Conservation (phyloP, 495 filamentous ascomycete species). For the Penicillium pulvis region DNA sequence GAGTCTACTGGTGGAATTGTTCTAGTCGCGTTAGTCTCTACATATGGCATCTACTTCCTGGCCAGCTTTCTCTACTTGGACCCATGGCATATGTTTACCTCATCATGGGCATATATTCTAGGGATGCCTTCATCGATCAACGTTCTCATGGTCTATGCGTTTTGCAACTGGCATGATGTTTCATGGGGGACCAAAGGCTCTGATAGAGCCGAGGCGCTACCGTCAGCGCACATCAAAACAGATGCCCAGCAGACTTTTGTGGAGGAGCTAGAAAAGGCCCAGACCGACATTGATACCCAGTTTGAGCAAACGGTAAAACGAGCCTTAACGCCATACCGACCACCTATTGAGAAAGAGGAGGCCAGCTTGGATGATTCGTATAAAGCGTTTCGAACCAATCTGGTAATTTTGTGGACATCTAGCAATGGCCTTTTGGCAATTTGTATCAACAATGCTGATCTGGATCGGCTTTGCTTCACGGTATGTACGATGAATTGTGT, state of each 20-base stretch:
- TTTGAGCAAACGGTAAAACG: constrained; percentile 94
- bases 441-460: constrained; percentile 76
- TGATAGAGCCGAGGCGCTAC: constrained; percentile 89
- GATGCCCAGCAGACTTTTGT: constrained; percentile 77
- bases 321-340: constrained; percentile 55
- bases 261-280: constrained; percentile 89
- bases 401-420: constrained; percentile 88
- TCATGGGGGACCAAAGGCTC: constrained; percentile 99
- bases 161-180: constrained; percentile 99
- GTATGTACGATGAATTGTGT: constrained; percentile 54
- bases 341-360: constrained; percentile 66
- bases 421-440: constrained; percentile 82
- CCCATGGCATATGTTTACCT: constrained; percentile 99
- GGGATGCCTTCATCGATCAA: constrained; percentile 75
- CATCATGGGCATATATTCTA: constrained; percentile 70
- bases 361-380: constrained; percentile 92
- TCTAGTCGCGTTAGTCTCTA: constrained; percentile 87
- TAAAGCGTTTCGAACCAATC: constrained; percentile 91
- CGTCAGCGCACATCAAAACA: constrained; percentile 80
- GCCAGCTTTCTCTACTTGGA: constrained; percentile 96
- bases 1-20: constrained; percentile 66
- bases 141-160: constrained; percentile 95
- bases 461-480: constrained; percentile 73
- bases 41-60: constrained; percentile 93
- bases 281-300: constrained; percentile 93